Base-by-base conservation (phyloP, 2,329 filamentous ascomycete genomes). In the Colletotrichum spaethianum region DNA sequence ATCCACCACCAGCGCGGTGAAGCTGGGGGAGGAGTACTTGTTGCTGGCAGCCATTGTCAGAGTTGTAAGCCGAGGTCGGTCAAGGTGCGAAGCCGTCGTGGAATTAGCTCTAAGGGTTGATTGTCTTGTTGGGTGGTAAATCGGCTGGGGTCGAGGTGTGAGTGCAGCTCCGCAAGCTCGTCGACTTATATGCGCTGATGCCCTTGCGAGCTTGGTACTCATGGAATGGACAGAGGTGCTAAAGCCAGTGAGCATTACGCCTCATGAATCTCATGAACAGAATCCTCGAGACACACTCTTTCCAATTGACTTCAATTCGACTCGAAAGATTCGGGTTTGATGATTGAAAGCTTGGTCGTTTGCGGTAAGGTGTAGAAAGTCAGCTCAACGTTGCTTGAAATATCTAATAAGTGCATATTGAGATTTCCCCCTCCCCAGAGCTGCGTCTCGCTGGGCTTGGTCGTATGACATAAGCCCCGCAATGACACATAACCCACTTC, bases 1-100 rank as follows among this genome's bases (percentile, higher is more conserved):
- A 77, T 87, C 86, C 69, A 97, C 92, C 61, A 97, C 94, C n/a
- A 82, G 79, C 78, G 85, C 81, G 18, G 86, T 88, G 72, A 90
- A 89, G 68, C 75, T 70, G n/a, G 79, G 75, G 23, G 75, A 75
- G 7, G 53, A 65, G 36, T 74, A 75, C 31, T 72, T 72, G 36
- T 63, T 18, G 69, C 53, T 60, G 38, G 59, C 53, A 28, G 59
- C 59, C 65, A 72, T 72, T 72, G 59, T 48, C 6, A 12, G 11
- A 9, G 38, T 28, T 12, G 46, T 38, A 7, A 23, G 4, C 18
- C 64, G 59, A 5, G n/a, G 38, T 9, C 33, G 36, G 7, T 60
- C 28, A n/a, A 53, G 52, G 18, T 8, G 4, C 12, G 38, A 16
- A 6, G 12, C 28, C 12, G 65, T 69, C 9, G 44, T 38, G 8